Percentiles rank a stretch among this genome's conserved stretches.
Conservation (phyloP, 768 basidiomycete species). For the Pleurotus sapidus region DNA sequence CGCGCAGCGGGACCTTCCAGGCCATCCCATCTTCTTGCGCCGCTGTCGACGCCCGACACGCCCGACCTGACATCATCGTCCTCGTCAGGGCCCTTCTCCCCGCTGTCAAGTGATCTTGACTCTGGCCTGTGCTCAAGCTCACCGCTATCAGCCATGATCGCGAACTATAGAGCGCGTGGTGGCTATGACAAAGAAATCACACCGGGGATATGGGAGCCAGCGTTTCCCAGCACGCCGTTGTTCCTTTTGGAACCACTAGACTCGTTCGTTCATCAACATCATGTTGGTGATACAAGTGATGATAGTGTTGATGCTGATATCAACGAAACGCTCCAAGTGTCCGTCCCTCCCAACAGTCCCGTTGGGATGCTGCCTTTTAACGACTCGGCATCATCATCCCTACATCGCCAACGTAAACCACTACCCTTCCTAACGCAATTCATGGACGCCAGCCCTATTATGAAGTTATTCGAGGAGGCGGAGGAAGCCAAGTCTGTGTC, state of each 20-base stretch:
- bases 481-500: not conserved
- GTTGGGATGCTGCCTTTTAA: not conserved
- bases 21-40: conserved; percentile 1
- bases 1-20: not conserved
- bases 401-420: conserved; percentile 2
- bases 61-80: conserved; percentile 5
- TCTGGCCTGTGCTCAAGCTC: not conserved
- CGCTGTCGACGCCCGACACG: conserved; percentile 4
- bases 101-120: not conserved
- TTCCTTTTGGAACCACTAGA: not conserved
- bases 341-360: conserved; percentile 3
- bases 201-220: not conserved
- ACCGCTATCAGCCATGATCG: not conserved
- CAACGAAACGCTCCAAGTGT: not conserved
- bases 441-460: not conserved
- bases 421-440: conserved; percentile 1
- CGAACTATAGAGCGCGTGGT: not conserved
- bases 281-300: conserved; percentile 5
- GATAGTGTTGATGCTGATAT: not conserved
- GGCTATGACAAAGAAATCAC: not conserved
- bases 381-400: not conserved
- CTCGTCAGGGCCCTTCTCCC: conserved; percentile 5
- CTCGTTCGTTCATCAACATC: conserved; percentile 2
- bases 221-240: not conserved
- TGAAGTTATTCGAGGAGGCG: not conserved